phyloP scores from a whole-genome alignment of 1,139 yeast species.

The Nakaseomyces glabratus region DNA sequence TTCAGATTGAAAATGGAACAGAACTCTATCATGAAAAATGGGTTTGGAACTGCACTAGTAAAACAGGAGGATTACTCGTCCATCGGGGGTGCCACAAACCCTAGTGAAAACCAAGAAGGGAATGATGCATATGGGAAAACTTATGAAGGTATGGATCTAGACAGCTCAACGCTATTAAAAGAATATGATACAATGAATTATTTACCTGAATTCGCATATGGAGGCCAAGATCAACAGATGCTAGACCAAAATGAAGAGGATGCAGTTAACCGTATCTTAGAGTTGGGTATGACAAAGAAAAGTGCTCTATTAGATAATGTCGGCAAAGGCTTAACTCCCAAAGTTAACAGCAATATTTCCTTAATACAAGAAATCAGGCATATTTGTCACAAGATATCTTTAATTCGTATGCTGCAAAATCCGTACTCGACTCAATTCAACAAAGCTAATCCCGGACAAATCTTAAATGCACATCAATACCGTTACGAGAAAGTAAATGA shows the following conservation, averaged over 20 bases:
- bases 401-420: conserved; percentile 84
- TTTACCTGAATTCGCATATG: conserved; percentile 55
- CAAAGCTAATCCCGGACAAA: conserved; percentile 15
- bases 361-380: conserved; percentile 83
- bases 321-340: conserved; percentile 51
- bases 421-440: conserved; percentile 20
- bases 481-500: conserved; percentile 40
- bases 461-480: conserved; percentile 20
- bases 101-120: conserved; percentile 11
- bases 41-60: conserved; percentile 26
- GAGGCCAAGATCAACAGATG: conserved; percentile 44
- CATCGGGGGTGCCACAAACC: conserved; percentile 1
- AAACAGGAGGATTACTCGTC: conserved; percentile 20
- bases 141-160: conserved; percentile 26
- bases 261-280: conserved; percentile 30
- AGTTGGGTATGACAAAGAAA: conserved; percentile 26
- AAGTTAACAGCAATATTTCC: conserved; percentile 55
- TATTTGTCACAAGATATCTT: conserved; percentile 78
- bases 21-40: conserved; percentile 30
- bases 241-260: conserved; percentile 42
- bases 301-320: conserved; percentile 33
- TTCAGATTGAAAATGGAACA: conserved; percentile 24
- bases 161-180: conserved; percentile 44
- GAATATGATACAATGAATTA: conserved; percentile 84
- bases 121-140: conserved; percentile 20